Evolutionary conservation across 2,329 filamentous ascomycete species (phyloP).

Genomic region (Aspergillus intermedius): DNA sequence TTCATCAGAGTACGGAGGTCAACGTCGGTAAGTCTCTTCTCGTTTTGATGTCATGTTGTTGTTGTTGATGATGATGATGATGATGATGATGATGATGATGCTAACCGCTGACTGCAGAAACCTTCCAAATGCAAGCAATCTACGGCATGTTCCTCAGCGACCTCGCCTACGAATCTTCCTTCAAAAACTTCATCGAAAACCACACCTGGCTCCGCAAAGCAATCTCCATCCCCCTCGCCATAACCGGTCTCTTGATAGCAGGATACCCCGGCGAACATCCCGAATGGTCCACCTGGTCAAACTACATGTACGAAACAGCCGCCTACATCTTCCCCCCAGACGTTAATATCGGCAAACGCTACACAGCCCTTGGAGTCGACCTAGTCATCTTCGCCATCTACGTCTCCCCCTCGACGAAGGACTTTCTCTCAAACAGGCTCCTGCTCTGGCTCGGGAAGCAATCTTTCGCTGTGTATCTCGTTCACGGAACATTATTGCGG

Average conservation of each 20-base stretch:
- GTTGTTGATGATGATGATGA: too few species aligned
- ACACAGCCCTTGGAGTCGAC: slow-evolving; percentile 45
- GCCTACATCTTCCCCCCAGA: slow-evolving; percentile 43
- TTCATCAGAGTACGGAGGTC: slow-evolving; percentile 41
- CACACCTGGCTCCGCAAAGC: slow-evolving; percentile 36
- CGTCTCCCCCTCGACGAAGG: slow-evolving; percentile 44
- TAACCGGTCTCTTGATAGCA: slow-evolving; percentile 42
- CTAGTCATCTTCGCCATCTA: slow-evolving; percentile 47
- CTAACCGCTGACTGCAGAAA: slow-evolving; percentile 35
- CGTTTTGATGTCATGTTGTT: not conserved
- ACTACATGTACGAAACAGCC: slow-evolving; percentile 35
- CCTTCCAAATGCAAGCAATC: slow-evolving; percentile 48
- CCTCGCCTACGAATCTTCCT: slow-evolving; percentile 41
- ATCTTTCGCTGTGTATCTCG: slow-evolving; percentile 51
- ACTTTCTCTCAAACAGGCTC: slow-evolving; percentile 44
- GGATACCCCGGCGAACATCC: slow-evolving; percentile 47
- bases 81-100: not conserved
- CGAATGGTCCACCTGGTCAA: slow-evolving; percentile 47
- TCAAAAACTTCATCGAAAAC: slow-evolving; percentile 41
- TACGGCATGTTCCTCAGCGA: slow-evolving; percentile 50
- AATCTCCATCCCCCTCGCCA: slow-evolving; percentile 32
- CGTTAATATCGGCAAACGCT: slow-evolving; percentile 40
- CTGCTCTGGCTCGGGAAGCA: slow-evolving; percentile 51
- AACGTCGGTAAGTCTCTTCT: slow-evolving; percentile 37
- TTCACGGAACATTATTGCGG: slow-evolving; percentile 49